Conservation (phyloP, 495 filamentous ascomycete genomes). For the Tuber indicum region DNA sequence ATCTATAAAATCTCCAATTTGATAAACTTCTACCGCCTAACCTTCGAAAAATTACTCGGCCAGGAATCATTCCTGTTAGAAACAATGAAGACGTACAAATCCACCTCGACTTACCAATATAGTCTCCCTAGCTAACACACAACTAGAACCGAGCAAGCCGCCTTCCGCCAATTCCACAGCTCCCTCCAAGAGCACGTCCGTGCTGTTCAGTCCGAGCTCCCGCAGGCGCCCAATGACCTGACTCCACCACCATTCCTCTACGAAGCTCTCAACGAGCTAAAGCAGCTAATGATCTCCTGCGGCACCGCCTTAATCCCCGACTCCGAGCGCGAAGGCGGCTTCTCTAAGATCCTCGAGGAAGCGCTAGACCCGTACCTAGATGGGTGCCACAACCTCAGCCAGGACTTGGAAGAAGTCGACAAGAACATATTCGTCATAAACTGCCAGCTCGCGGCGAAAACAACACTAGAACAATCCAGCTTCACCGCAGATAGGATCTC, state of each 20-base stretch:
- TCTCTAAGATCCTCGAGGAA: slow-evolving; percentile 69
- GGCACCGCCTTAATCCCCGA: slow-evolving; percentile 65
- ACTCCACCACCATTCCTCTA: slow-evolving; percentile 75
- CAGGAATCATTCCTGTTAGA: slow-evolving; percentile 62
- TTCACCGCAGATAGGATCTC: slow-evolving; percentile 50
- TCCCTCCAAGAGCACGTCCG: slow-evolving; percentile 71
- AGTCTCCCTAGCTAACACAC: neutral
- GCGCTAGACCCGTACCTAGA: slow-evolving; percentile 81
- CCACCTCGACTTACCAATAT: neutral
- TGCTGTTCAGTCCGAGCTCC: slow-evolving; percentile 62
- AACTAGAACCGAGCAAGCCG: slow-evolving; percentile 60
- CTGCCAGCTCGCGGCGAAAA: slow-evolving; percentile 58
- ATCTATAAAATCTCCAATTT: slow-evolving; percentile 86
- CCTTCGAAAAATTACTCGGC: slow-evolving; percentile 73
- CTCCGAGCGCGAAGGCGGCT: slow-evolving; percentile 56
- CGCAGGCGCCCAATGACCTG: slow-evolving; percentile 61
- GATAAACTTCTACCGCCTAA: slow-evolving; percentile 78
- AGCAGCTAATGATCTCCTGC: slow-evolving; percentile 70
- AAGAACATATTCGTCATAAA: slow-evolving; percentile 76
- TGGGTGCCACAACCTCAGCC: slow-evolving; percentile 62
- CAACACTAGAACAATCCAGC: slow-evolving; percentile 50
- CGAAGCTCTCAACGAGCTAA: slow-evolving; percentile 69
- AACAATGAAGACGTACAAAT: slow-evolving; percentile 48
- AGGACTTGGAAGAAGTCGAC: slow-evolving; percentile 52
- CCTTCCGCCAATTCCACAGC: slow-evolving; percentile 72